phyloP scores from a whole-genome alignment of 2,329 filamentous ascomycete genomes.

The Truncatella angustata region DNA sequence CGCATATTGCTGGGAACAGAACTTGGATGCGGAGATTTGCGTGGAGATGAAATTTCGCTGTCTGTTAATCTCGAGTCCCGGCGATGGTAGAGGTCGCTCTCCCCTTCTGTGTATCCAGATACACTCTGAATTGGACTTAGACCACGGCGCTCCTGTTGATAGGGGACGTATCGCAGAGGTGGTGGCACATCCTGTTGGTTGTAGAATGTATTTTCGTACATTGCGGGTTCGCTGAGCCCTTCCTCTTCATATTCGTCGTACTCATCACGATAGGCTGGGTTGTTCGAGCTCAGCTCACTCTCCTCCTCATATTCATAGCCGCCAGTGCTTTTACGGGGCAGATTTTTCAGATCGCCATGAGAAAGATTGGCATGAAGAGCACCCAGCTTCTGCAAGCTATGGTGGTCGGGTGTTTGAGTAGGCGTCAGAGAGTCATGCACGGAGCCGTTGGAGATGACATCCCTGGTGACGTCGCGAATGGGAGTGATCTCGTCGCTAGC shows the following conservation, averaged over 20 bases:
- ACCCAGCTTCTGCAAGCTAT: constrained; percentile 58
- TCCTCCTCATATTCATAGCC: constrained; percentile 49
- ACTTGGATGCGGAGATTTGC: constrained; percentile 51
- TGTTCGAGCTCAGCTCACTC: constrained; percentile 43
- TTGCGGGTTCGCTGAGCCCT: constrained; percentile 30
- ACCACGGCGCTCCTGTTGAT: constrained; percentile 66
- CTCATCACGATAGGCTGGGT: constrained; percentile 31
- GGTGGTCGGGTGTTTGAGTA: constrained; percentile 46
- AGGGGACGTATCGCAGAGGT: constrained; percentile 64
- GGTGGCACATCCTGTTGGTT: constrained; percentile 62
- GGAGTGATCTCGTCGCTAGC: constrained; percentile 62
- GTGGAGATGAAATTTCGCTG: constrained; percentile 59
- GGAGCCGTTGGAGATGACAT: constrained; percentile 58
- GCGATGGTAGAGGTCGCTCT: constrained; percentile 55
- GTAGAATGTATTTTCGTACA: constrained; percentile 48
- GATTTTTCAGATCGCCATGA: constrained; percentile 55
- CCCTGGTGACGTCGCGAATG: constrained; percentile 62
- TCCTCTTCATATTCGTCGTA: constrained; percentile 43
- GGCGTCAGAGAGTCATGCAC: constrained; percentile 56
- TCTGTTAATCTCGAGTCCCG: constrained; percentile 56
- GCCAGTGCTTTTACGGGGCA: constrained; percentile 46
- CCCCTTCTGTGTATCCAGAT: constrained; percentile 76
- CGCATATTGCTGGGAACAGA: constrained; percentile 55
- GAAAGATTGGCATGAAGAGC: constrained; percentile 66
- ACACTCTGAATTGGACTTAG: constrained; percentile 91